Base-by-base conservation (phyloP, 441 rosid species). In the Gossypium davidsonii region DNA sequence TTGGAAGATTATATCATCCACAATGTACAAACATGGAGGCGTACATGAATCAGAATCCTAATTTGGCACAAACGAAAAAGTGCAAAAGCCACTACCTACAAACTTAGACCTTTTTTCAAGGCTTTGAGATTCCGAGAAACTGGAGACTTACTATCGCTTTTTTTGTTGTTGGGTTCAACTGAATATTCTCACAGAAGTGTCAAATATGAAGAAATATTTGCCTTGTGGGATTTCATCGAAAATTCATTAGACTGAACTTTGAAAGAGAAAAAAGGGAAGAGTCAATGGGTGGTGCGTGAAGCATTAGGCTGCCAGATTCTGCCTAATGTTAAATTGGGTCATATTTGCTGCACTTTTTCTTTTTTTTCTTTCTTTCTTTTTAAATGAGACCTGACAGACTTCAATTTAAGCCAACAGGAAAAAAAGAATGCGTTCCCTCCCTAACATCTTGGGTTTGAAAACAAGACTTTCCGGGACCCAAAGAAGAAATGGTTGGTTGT, bases 1-100 rank as follows among this genome's bases (percentile, higher is more conserved):
- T 37, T 67, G 77, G 77, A 68, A 23, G 74, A 67, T 73, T 21
- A 11, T 49, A 25, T 73, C 73, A 77, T 52, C 60, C 72, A 26
- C 68, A 37, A 2, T 14, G 7, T 44, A 25, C 17, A 10, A 28
- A 51, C 51, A 28, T 46, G 11, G 23, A 17, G 15, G 26, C 28
- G 18, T 18, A 70, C 37, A 15, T 49, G 51, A 53, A 37, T 17
- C 59, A n/a, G 37, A 49, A 20, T 58, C 59, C 23, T 15, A 8
- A 37, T 51, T 18, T 28, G 28, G 10, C 26, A 17, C 37, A 26
- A 23, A 28, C 20, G 12, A 68, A 77, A 39, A 61, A 67, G 17
- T 42, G 25, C 4, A 52, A 61, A 61, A 73, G 23, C 66, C 74
- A 39, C 69, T 66, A 14, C 52, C 72, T 2, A 59, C 20, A 21